phyloP scores from a whole-genome alignment of 441 rosid genomes.

The Brassica balearica region DNA sequence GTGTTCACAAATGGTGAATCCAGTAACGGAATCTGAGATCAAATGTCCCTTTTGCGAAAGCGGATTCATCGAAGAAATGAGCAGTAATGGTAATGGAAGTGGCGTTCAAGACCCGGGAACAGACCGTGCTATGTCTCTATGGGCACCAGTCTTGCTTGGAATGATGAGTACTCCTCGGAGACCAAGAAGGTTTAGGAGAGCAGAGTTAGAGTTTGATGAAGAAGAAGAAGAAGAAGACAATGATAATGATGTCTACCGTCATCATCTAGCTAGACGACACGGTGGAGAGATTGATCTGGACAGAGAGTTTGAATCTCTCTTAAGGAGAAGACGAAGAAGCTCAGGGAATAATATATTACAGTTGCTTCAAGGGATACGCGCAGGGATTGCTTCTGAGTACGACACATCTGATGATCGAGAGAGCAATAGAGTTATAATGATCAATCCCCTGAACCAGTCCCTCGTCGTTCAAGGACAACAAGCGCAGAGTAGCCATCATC shows the following conservation, averaged over 20 bases:
- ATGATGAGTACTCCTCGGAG: slow-evolving; percentile 77
- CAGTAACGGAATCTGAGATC: slow-evolving; percentile 72
- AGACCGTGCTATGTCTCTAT: slow-evolving; percentile 79
- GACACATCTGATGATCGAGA: slow-evolving; percentile 58
- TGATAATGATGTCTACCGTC: slow-evolving; percentile 29
- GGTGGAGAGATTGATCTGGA: slow-evolving; percentile 64
- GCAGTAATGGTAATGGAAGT: slow-evolving; percentile 16
- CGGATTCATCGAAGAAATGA: slow-evolving; percentile 79
- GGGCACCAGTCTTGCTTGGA: slow-evolving; percentile 86
- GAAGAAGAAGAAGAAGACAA: slow-evolving; percentile 54
- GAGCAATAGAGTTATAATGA: slow-evolving; percentile 56
- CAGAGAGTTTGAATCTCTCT: slow-evolving; percentile 66
- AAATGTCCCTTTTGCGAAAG: slow-evolving; percentile 80
- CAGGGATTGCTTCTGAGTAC: slow-evolving; percentile 68
- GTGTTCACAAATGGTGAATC: slow-evolving; percentile 76
- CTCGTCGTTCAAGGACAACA: slow-evolving; percentile 61
- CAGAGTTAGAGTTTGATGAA: slow-evolving; percentile 49
- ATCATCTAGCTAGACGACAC: slow-evolving; percentile 38
- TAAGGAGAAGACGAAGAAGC: slow-evolving; percentile 76
- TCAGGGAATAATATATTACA: slow-evolving; percentile 71
- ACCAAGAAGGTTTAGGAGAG: slow-evolving; percentile 60
- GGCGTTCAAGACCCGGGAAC: slow-evolving; percentile 51
- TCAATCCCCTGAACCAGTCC: slow-evolving; percentile 71
- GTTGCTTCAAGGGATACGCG: slow-evolving; percentile 76
- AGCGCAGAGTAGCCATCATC: slow-evolving; percentile 43